These are phyloP conservation scores for Mycena polygramma DNA, from an alignment of 768 basidiomycete genomes.

Conservation along the genomic window DNA sequence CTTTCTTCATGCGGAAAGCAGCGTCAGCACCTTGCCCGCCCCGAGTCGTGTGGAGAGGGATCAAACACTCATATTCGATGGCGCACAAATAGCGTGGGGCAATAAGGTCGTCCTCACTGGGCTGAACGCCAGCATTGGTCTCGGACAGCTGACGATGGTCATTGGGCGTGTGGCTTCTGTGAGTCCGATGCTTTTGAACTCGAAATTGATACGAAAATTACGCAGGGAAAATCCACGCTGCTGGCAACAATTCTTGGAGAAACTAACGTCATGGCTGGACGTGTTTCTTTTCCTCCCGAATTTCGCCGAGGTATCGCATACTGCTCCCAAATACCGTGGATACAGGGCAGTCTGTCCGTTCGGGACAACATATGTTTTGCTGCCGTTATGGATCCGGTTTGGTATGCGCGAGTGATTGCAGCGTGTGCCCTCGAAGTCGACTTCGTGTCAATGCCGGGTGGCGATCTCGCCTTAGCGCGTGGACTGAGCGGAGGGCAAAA, in stretches of 20 bases:
- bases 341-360: conserved; percentile 30
- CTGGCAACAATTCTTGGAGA: conserved; percentile 28
- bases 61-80: background rate
- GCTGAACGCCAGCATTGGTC: conserved; percentile 18
- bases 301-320: conserved; percentile 29
- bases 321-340: conserved; percentile 34
- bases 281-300: conserved; percentile 13
- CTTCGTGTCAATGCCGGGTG: conserved; percentile 8
- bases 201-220: background rate
- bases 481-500: conserved; percentile 32
- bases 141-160: conserved; percentile 24
- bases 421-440: conserved; percentile 28
- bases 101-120: conserved; percentile 22
- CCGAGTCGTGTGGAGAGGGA: conserved; percentile 2
- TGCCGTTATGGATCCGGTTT: conserved; percentile 12
- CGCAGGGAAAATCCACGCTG: conserved; percentile 29
- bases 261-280: conserved; percentile 20
- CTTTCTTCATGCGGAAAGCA: conserved; percentile 2
- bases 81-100: conserved; percentile 25
- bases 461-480: conserved; percentile 24
- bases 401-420: conserved; percentile 26
- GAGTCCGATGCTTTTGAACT: background rate
- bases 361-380: conserved; percentile 33
- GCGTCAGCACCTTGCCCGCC: conserved; percentile 1
- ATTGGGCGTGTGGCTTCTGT: conserved; percentile 34